Base-by-base conservation (phyloP, 179 eudicot species). In the Gypsophila paniculata region DNA sequence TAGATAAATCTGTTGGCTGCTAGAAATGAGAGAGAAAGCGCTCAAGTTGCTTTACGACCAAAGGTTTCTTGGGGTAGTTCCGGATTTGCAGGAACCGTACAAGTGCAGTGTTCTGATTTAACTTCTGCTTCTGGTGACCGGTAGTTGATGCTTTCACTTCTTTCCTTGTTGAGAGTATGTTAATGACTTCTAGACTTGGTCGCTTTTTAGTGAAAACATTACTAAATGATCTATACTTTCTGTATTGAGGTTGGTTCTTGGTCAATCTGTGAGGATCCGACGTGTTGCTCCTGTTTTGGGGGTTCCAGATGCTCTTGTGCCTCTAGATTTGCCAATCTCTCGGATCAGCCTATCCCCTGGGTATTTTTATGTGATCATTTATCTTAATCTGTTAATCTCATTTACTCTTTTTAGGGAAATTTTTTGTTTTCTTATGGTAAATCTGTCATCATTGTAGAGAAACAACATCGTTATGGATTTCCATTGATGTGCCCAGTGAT, bases 241-340 rank as follows among this genome's bases (percentile, higher is more conserved):
- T 61, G 11, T 74, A 38, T 71, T 53, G 88, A 94, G 97, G 85
- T 83, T 94, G 85, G 73, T 82, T 68, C 81, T 82, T 8, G 97
- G 92, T 21, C 82, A 87, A 75, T 89, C 99, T 23, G 26, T 91
- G 64, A 86, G 81, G 70, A 54, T 94, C 70, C 81, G 94, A 72
- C 91, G 90, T 62, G 99, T 94, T 71, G 93, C 85, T 52, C 90
- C 99, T 34, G 70, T 94, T 69, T 84, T 94, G 75, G 99, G 99
- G 19, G 94, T 94, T 75, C 99, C 99, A 26, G 99, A 94, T 94
- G 99, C 99, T 72, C 99, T 94, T 75, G 96, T 94, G 68, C 97
- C 97, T 53, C 90, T 94, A 85, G 87, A 91, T 74, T 69, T 86
- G 71, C 97, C 99, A 65, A 71, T 75, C 69, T 81, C 83, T 19